Base-by-base conservation (phyloP, 768 basidiomycete genomes). In the Amanita rubescens region DNA sequence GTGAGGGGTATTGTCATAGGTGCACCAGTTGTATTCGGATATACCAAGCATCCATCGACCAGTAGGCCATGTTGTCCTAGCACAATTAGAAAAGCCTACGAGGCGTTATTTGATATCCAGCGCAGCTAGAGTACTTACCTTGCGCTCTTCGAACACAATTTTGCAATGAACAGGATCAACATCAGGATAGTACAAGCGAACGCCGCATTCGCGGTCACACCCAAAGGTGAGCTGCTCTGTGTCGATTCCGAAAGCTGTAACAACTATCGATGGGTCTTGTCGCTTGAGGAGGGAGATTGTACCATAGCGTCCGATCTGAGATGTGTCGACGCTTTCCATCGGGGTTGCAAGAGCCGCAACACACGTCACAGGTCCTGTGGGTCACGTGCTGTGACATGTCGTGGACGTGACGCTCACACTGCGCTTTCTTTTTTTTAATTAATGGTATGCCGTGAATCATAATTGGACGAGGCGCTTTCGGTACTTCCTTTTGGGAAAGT, bases 171-270 rank as follows among this genome's bases (percentile, higher is more conserved):
- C 56, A 3, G 75, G 69, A 37, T 77, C 80, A 49, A 89, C 77
- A 39, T 77, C 74, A 1, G 75, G 68, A 62, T 88, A 89, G 64
- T 87, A 89, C 34, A 90, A 69, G 38, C 87, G 71, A 17, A 90
- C 80, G 56, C 80, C 76, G 62, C 87, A 88, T 0, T 66, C 64
- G 0, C 75, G 74, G 61, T 84, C 81, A 55, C 84, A 75, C 43
- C 87, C 87, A 66, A 90, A 81, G 0, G 86, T 84, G 48, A 87
- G 70, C 49, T 78, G 71, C 19, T 80, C 75, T 3, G 80, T 74
- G 68, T 90, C 87, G 59, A 90, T 81, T 3, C 87, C 87, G 56
- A 84, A 90, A 1, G 84, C 74, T 1, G 87, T 82, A 22, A 87
- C 69, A 8, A 78, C 68, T 0, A 67, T 65, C 49, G 73, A 66